A percentile compares a stretch with the other conserved stretches of the same genome.
Evolutionary conservation across 495 filamentous ascomycete genomes (phyloP).

Genomic region (Trichodelitschia bisporula): DNA sequence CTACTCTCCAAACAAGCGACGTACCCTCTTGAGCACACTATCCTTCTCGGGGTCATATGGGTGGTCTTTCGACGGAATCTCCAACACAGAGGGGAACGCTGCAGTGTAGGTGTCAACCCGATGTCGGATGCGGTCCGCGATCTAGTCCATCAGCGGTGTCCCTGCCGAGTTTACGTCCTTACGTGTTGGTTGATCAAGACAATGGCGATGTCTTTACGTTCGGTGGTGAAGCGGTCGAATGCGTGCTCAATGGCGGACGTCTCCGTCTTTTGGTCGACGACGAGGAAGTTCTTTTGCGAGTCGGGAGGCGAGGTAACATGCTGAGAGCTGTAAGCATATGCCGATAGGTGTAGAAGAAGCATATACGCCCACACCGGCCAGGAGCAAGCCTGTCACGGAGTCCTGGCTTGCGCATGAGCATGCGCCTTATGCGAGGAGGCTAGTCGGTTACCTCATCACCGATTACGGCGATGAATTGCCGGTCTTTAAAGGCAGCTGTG

Average conservation of each 20-base stretch:
- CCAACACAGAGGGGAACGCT: conserved; percentile 56
- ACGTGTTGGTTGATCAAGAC: conserved; percentile 97
- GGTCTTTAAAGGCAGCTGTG: no score
- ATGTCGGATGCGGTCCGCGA: conserved; percentile 82
- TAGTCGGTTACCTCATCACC: conserved; percentile 56
- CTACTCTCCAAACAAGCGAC: conserved; percentile 76
- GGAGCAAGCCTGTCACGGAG: conserved; percentile 79
- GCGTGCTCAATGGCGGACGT: conserved; percentile 68
- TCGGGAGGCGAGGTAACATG: conserved; percentile 61
- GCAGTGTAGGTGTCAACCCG: conserved; percentile 48
- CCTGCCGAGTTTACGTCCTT: conserved; percentile 12
- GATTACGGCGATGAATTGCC: conserved; percentile 92
- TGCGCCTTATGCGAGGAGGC: no score
- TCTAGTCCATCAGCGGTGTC: conserved; percentile 22
- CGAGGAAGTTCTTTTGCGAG: conserved; percentile 86
- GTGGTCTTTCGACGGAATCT: conserved; percentile 98
- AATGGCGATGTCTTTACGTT: conserved; percentile 90
- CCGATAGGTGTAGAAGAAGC: background rate
- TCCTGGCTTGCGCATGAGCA: conserved; percentile 28
- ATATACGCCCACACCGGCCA: conserved; percentile 84
- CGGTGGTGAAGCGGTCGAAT: conserved; percentile 66
- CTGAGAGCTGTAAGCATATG: conserved; percentile 21
- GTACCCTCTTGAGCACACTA: conserved; percentile 77
- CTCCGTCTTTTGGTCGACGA: conserved; percentile 84
- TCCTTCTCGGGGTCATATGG: conserved; percentile 99